Evolutionary conservation across 257 asterid species (phyloP), one percentile per base, ranked within the genome.

Genomic region (Mitragyna speciosa): DNA sequence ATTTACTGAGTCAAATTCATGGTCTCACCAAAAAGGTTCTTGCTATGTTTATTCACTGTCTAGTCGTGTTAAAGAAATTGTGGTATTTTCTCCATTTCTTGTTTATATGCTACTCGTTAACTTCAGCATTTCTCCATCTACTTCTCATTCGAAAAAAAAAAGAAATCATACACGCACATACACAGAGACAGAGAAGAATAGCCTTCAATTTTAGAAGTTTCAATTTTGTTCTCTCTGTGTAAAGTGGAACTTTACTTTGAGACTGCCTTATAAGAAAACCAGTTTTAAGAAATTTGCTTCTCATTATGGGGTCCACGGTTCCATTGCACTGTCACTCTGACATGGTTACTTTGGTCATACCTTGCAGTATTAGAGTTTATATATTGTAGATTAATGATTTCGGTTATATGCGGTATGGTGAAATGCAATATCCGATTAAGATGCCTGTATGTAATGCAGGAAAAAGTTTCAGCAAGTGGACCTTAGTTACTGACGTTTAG

Each of bases 371-470:
- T 30, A 31, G 26, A 16, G 41, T 5, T 28, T 26, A 64, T 64
- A 7, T 49, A 12, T 49, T 58, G 15, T 12, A 11, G 65, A 19
- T 33, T 7, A 43, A 10, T 7, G 20, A 8, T 7, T 10, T 41
- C 1, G 5, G 7, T 28, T 16, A 8, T 19, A 30, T 20, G 1
- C 14, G 15, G 49, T 47, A 14, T 9, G 28, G 7, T 6, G 11
- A 16, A 41, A 72, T 64, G 1, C 49, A 31, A 10, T 4, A 7
- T 77, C 64, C 68, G 72, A 67, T n/a, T 10, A 36, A 20, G 20
- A 12, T 68, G 70, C 41, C 20, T 39, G 16, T 76, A 30, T 82
- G 75, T 48, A 47, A 6, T 76, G 83, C 87, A 86, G 89, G 86
- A 82, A 82, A 80, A n/a, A 17, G 45, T 78, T 52, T 48, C 79